These are phyloP conservation scores for Ophiostoma ulmi DNA, from an alignment of 2,329 filamentous ascomycete species.

Conservation along the genomic window DNA sequence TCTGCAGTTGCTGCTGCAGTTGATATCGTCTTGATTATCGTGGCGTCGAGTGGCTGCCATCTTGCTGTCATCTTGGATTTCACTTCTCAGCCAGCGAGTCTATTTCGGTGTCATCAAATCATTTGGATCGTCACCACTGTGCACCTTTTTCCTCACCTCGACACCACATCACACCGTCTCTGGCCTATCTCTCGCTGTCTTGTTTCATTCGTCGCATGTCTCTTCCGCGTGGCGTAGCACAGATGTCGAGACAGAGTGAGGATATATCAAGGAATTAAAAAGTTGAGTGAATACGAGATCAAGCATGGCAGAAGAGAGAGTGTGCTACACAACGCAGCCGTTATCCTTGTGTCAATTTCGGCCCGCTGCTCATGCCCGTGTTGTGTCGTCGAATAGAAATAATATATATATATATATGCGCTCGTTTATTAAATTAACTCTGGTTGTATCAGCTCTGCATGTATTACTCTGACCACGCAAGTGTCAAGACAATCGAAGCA, in stretches of 20 bases:
- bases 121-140: too few species aligned
- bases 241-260: neutral
- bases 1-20: neutral
- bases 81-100: too few species aligned
- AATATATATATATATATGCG: neutral
- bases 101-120: too few species aligned
- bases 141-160: neutral
- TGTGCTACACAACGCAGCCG: neutral
- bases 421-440: neutral
- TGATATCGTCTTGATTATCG: too few species aligned
- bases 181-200: neutral
- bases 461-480: neutral
- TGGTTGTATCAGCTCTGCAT: neutral
- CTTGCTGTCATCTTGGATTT: neutral
- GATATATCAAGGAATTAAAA: neutral
- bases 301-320: neutral
- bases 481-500: neutral
- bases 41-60: neutral
- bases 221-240: neutral
- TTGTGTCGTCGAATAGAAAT: neutral
- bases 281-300: neutral
- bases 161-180: too few species aligned
- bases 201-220: neutral
- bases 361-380: neutral
- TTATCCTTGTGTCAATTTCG: constrained; percentile 4